Percentiles rank a stretch among this genome's conserved stretches.
Evolutionary conservation across 129 eudicot genomes (phyloP).

Genomic region (Chrysanthemum seticuspe): DNA sequence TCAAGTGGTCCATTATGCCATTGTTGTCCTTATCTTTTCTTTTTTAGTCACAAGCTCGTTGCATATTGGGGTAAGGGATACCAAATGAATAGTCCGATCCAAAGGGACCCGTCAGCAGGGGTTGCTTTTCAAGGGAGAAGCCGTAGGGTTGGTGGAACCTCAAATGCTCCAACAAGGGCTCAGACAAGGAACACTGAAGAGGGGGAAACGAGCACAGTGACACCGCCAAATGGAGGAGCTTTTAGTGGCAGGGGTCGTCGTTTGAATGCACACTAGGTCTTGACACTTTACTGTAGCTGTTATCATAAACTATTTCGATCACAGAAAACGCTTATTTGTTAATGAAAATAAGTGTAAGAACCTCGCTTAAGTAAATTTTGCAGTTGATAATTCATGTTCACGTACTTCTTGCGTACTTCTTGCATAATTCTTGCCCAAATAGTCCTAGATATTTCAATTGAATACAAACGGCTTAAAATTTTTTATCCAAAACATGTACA

Average conservation of each 20-base stretch:
- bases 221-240: conserved; percentile 20
- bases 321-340: background rate
- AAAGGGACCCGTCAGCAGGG: conserved; percentile 28
- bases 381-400: no score
- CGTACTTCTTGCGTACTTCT: no score
- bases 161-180: conserved; percentile 13
- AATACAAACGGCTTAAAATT: background rate
- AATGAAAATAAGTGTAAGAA: background rate
- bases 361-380: background rate
- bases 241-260: conserved; percentile 48
- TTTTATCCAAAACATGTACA: conserved; percentile 8
- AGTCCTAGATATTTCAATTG: background rate
- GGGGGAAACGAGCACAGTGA: conserved; percentile 19
- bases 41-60: conserved; percentile 57
- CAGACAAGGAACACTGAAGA: background rate
- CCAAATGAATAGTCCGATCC: conserved; percentile 49
- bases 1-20: no score
- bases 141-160: conserved; percentile 38
- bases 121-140: conserved; percentile 53
- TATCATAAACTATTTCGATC: background rate
- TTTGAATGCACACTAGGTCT: conserved; percentile 25
- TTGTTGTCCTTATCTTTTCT: conserved; percentile 36
- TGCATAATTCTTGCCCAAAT: no score
- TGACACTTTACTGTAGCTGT: background rate
- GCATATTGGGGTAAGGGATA: conserved; percentile 54